Evolutionary conservation across 441 rosid genomes (phyloP).

Genomic region (Euphorbia schlechtendalii): DNA sequence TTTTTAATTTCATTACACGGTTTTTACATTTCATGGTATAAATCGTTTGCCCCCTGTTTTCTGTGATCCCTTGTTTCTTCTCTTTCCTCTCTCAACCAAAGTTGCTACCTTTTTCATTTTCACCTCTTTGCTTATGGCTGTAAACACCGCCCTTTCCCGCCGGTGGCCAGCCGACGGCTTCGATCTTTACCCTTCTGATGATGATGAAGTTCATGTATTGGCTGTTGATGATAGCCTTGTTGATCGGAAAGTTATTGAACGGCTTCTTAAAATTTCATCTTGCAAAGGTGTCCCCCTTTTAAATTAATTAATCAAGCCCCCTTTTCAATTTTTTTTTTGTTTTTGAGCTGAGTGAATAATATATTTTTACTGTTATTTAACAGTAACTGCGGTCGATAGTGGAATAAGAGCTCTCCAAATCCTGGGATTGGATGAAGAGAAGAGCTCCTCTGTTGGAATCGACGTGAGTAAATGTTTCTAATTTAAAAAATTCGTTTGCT

Average conservation of each 20-base stretch:
- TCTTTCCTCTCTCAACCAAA: slow-evolving; percentile 6
- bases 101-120: background rate
- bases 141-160: slow-evolving; percentile 43
- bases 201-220: slow-evolving; percentile 63
- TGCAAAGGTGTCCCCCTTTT: slow-evolving; percentile 53
- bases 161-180: slow-evolving; percentile 31
- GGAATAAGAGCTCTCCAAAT: slow-evolving; percentile 77
- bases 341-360: background rate
- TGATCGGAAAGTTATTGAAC: slow-evolving; percentile 82
- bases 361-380: background rate
- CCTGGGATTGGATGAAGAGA: slow-evolving; percentile 62
- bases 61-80: background rate
- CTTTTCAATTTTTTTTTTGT: background rate
- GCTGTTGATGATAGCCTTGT: slow-evolving; percentile 89
- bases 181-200: slow-evolving; percentile 34
- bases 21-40: slow-evolving; percentile 23
- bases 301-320: too few relatives aligned
- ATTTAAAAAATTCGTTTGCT: too few relatives aligned
- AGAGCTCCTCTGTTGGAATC: slow-evolving; percentile 26
- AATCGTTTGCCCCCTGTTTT: background rate
- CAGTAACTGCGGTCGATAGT: slow-evolving; percentile 89
- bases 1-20: background rate
- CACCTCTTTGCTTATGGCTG: slow-evolving; percentile 26
- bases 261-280: slow-evolving; percentile 62
- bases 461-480: slow-evolving; percentile 32